These are phyloP conservation scores for Penicillium sp. DNA, from an alignment of 2,329 filamentous ascomycete genomes.

Conservation along the genomic window DNA sequence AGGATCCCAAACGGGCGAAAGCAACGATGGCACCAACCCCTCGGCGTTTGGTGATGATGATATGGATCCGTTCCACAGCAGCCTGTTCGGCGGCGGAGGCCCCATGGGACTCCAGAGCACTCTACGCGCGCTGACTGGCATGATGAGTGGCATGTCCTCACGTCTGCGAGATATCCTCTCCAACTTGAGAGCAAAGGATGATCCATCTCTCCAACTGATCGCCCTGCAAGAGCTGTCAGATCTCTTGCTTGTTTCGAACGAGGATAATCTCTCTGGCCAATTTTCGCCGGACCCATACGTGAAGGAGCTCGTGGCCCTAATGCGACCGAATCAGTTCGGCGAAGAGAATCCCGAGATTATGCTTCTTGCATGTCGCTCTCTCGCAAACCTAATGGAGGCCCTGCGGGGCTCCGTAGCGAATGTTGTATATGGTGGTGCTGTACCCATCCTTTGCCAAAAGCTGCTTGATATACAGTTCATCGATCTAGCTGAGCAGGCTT, in stretches of 20 bases:
- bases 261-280: conserved; percentile 92
- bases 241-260: conserved; percentile 88
- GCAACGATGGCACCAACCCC: conserved; percentile 60
- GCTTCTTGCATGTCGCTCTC: conserved; percentile 90
- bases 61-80: conserved; percentile 60
- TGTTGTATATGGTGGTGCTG: conserved; percentile 95
- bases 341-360: conserved; percentile 96
- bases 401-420: conserved; percentile 89
- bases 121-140: conserved; percentile 81
- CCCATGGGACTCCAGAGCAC: conserved; percentile 72
- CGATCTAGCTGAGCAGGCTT: conserved; percentile 91
- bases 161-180: conserved; percentile 75
- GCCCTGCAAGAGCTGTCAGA: conserved; percentile 92
- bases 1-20: conserved; percentile 61
- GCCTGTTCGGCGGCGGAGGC: conserved; percentile 65
- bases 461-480: conserved; percentile 95
- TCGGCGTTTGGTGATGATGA: conserved; percentile 58
- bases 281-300: conserved; percentile 94
- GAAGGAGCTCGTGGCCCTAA: conserved; percentile 86
- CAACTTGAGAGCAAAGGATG: conserved; percentile 78
- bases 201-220: conserved; percentile 83
- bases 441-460: conserved; percentile 92
- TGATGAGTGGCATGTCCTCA: conserved; percentile 81
- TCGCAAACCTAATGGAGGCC: conserved; percentile 97
- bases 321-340: conserved; percentile 84